phyloP scores from a whole-genome alignment of 1,284 basidiomycete species.

The Cutaneotrichosporon sp. region DNA sequence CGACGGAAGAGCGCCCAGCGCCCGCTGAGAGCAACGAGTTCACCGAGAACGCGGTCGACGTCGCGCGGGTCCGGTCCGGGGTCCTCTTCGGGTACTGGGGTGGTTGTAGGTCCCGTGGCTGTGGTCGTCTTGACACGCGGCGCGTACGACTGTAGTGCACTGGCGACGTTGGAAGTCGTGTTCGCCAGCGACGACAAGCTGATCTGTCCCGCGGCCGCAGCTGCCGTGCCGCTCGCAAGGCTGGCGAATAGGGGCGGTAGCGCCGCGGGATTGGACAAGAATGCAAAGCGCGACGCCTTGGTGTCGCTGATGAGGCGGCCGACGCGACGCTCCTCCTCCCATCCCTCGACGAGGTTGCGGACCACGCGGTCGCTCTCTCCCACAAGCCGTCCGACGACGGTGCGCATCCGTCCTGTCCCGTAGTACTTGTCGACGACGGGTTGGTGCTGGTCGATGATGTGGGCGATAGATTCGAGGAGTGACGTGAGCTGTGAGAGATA shows the following conservation, averaged over 20 bases:
- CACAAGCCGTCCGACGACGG: conserved; percentile 73
- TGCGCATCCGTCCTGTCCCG: conserved; percentile 77
- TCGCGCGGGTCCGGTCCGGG: conserved; percentile 73
- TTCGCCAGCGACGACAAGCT: conserved; percentile 44
- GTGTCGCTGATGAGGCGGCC: conserved; percentile 53
- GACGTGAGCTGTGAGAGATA: conserved; percentile 82
- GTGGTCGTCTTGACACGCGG: conserved; percentile 43
- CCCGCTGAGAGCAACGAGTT: conserved; percentile 82
- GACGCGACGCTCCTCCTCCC: conserved; percentile 78
- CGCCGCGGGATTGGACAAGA: conserved; percentile 42
- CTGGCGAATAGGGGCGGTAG: conserved; percentile 42
- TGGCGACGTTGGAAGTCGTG: conserved; percentile 53
- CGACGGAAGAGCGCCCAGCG: conserved; percentile 88
- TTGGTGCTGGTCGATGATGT: conserved; percentile 96
- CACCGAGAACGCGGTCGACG: conserved; percentile 81
- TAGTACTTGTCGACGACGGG: conserved; percentile 98
- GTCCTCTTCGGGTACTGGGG: conserved; percentile 58
- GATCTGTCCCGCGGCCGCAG: conserved; percentile 25
- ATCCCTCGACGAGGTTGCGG: conserved; percentile 71
- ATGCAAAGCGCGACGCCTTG: conserved; percentile 45
- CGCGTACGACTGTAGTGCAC: conserved; percentile 51
- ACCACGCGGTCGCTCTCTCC: conserved; percentile 85
- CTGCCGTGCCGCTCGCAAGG: conserved; percentile 19
- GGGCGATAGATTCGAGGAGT: conserved; percentile 90
- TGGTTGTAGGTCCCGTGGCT: conserved; percentile 35